A percentile compares a stretch with the other conserved stretches of the same genome.
Conservation (phyloP, 2,329 filamentous ascomycete genomes). For the Talaromyces sp. region DNA sequence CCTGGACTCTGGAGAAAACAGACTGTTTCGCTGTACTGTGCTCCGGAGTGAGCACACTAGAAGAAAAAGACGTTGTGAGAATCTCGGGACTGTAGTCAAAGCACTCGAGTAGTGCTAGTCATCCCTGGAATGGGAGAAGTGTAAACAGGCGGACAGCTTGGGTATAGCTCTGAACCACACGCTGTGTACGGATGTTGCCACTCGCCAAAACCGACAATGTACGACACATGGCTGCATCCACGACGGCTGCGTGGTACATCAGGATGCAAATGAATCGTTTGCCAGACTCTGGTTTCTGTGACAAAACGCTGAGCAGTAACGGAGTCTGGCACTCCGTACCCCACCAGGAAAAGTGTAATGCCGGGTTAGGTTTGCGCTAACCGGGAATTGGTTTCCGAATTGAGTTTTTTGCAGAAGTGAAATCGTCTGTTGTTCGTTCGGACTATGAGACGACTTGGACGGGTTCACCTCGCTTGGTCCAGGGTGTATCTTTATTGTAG, state of each 20-base stretch:
- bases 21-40: background rate
- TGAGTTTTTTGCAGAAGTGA: background rate
- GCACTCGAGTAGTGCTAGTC: too few species aligned
- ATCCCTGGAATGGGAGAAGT: background rate
- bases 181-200: too few species aligned
- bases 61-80: background rate
- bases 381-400: background rate
- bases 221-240: background rate
- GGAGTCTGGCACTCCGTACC: background rate
- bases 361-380: background rate
- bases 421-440: too few species aligned
- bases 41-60: background rate
- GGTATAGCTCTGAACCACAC: background rate
- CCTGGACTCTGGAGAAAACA: background rate
- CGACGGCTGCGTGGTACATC: background rate
- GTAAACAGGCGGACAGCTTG: background rate
- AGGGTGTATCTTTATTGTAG: too few species aligned
- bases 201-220: too few species aligned
- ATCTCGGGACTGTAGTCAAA: background rate
- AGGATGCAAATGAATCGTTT: background rate
- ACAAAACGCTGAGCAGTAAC: background rate
- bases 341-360: slow-evolving; percentile 1
- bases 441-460: too few species aligned
- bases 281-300: background rate
- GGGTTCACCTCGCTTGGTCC: too few species aligned